Evolutionary conservation across 2,329 filamentous ascomycete genomes (phyloP).

Genomic region (Neonectria hederae): DNA sequence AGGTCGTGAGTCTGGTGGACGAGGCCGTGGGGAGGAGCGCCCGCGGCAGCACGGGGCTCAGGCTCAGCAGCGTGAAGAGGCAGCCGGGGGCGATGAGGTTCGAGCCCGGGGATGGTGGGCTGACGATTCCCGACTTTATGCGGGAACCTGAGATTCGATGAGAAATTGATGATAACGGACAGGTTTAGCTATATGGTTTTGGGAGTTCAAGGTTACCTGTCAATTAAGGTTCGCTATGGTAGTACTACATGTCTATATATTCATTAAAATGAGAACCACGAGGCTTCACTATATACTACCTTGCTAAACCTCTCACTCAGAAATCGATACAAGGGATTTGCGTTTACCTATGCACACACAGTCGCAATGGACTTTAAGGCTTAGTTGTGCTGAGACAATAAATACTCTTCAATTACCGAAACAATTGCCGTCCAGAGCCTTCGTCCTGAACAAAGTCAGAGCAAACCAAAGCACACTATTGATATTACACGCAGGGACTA

Average conservation of each 20-base stretch:
- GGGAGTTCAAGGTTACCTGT: conserved; percentile 11
- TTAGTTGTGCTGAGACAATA: neutral
- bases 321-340: neutral
- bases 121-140: conserved; percentile 54
- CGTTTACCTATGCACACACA: neutral
- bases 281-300: conserved; percentile 3
- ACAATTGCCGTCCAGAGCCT: conserved; percentile 4
- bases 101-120: conserved; percentile 48
- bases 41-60: conserved; percentile 23
- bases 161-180: conserved; percentile 1
- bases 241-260: neutral
- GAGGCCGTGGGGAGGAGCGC: conserved; percentile 26
- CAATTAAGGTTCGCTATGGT: neutral
- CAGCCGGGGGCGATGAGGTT: conserved; percentile 42
- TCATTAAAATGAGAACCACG: conserved; percentile 22
- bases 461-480: conserved; percentile 15
- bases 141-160: conserved; percentile 53
- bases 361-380: neutral
- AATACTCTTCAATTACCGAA: neutral
- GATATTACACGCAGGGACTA: conserved; percentile 24
- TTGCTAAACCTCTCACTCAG: neutral
- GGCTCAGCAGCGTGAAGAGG: conserved; percentile 43
- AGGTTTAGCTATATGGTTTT: conserved; percentile 11
- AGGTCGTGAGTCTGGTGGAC: conserved; percentile 42
- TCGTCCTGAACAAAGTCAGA: conserved; percentile 2